Evolutionary conservation across 192 early-diverging fungal genomes (phyloP), one percentile per base, ranked within the genome.

Genomic region (Backusella liffmaniae): DNA sequence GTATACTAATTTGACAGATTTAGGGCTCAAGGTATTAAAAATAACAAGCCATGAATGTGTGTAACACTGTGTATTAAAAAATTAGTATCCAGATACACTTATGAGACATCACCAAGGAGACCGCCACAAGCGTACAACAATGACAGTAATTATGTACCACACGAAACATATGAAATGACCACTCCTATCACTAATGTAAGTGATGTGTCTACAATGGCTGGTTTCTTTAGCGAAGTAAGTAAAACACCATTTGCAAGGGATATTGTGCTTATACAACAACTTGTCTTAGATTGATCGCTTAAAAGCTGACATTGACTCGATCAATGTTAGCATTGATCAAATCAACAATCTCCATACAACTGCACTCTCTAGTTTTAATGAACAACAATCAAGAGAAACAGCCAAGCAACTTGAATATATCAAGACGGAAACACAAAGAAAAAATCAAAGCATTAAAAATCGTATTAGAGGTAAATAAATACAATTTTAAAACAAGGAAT

Each of bases 391-490:
- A 13, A 73, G 46, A 67, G n/a, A 67, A 21, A 44, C 30, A 3
- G 32, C 67, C 15, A 16, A 26, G 21, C 59, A 80, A 29, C 75
- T 80, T 16, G 67, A 74, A n/a, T 13, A 51, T 13, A 53, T 80
- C 35, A 80, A 77, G 18, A 59, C 66, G 5, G 71, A 80, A 41
- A 80, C 75, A 26, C 67, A 75, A 70, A 73, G 75, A 41, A 30
- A 56, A 23, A 81, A 81, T n/a, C 26, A 49, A 12, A 73, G 29
- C 12, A 77, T 85, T 73, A 89, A 87, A 79, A 84, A 78, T 73
- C 79, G 83, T 39, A 86, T 89, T 72, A 86, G 84, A 77, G 73
- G 80, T 86, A 66, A 73, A 65, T 21, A 36, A n/a, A 23, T 34
- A 30, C 37, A 21, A 34, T 15, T 68, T 65, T 46, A 26, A 49